These are phyloP conservation scores for Filosporella fistucella DNA, from an alignment of 495 filamentous ascomycete genomes.

Conservation along the genomic window DNA sequence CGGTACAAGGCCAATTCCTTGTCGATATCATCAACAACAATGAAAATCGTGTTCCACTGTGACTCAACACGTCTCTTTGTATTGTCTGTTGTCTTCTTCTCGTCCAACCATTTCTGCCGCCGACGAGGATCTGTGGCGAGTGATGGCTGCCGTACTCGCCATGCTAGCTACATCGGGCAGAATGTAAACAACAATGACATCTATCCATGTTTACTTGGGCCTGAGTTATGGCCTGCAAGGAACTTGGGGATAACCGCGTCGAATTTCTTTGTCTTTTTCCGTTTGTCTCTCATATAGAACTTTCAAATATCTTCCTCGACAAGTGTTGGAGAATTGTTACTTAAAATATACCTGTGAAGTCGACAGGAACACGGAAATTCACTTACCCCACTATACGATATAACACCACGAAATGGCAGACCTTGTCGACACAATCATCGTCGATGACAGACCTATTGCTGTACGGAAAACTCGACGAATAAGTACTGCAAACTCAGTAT, in stretches of 20 bases:
- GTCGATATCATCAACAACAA: background rate
- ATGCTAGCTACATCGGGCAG: background rate
- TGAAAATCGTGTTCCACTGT: background rate
- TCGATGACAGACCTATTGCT: slow-evolving; percentile 18
- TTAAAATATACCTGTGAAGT: too few relatives aligned
- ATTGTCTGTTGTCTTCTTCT: background rate
- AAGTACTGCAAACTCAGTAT: slow-evolving; percentile 3
- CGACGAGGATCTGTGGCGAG: background rate
- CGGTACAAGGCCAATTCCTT: background rate
- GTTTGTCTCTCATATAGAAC: background rate
- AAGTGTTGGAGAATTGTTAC: background rate
- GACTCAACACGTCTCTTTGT: slow-evolving; percentile 1
- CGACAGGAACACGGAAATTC: too few relatives aligned
- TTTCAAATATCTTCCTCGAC: background rate
- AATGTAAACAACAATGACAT: background rate
- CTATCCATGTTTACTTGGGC: background rate
- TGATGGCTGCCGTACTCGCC: background rate
- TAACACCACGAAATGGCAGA: slow-evolving; percentile 8
- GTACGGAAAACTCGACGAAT: slow-evolving; percentile 17
- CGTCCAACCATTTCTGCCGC: background rate
- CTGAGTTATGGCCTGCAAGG: background rate
- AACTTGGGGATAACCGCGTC: background rate
- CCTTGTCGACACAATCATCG: slow-evolving; percentile 1
- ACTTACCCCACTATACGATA: background rate
- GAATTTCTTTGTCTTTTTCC: background rate